phyloP scores from a whole-genome alignment of 148 eudicot genomes.

The Fagopyrum esculentum region DNA sequence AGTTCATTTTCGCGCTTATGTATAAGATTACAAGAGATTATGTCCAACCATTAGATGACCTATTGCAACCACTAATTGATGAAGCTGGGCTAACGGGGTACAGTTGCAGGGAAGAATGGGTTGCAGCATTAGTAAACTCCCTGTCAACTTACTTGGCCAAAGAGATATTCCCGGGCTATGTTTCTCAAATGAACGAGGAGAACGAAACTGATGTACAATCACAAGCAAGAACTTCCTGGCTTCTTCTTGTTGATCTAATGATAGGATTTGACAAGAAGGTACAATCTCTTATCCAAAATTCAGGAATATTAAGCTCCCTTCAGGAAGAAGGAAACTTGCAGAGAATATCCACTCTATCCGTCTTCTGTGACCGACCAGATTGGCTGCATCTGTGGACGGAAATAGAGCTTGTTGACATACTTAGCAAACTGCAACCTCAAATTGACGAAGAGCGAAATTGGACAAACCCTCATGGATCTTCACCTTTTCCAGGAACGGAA shows the following conservation, averaged over 20 bases:
- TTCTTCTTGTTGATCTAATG: slow-evolving; percentile 86
- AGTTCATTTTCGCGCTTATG: slow-evolving; percentile 86
- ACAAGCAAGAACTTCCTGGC: slow-evolving; percentile 64
- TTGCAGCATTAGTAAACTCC: slow-evolving; percentile 75
- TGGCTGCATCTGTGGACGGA: slow-evolving; percentile 94
- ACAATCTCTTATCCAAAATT: slow-evolving; percentile 48
- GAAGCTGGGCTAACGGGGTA: slow-evolving; percentile 91
- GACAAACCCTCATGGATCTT: slow-evolving; percentile 36
- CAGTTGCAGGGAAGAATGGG: slow-evolving; percentile 97
- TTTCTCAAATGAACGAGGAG: slow-evolving; percentile 57
- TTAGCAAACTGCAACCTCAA: slow-evolving; percentile 52
- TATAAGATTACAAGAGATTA: slow-evolving; percentile 76
- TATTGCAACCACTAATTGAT: slow-evolving; percentile 90
- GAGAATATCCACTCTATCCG: slow-evolving; percentile 64
- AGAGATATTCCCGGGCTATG: slow-evolving; percentile 63
- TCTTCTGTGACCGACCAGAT: slow-evolving; percentile 90
- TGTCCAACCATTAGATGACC: slow-evolving; percentile 82
- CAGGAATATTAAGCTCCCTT: slow-evolving; percentile 46
- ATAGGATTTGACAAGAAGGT: slow-evolving; percentile 74
- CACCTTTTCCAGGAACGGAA: slow-evolving; percentile 48
- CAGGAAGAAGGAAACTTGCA: slow-evolving; percentile 54
- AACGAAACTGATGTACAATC: slow-evolving; percentile 29
- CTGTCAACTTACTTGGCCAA: slow-evolving; percentile 77
- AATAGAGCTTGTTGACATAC: slow-evolving; percentile 56
- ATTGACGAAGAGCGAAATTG: slow-evolving; percentile 70